Base-by-base conservation (phyloP, 805 yeast species). In the Saturnispora halmiae region DNA sequence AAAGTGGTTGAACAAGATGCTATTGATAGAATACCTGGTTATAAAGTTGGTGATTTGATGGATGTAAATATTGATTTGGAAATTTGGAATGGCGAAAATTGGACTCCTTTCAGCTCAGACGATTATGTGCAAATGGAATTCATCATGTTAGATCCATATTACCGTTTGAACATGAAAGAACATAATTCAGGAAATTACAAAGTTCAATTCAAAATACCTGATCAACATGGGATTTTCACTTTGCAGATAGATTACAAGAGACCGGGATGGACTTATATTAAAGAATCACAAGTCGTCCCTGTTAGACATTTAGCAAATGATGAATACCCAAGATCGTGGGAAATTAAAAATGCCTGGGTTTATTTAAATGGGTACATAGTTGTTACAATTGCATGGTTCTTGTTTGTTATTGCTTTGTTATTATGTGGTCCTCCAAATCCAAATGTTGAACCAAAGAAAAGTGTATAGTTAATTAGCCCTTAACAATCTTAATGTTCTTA, bases 151-250 rank as follows among this genome's bases (percentile, higher is more conserved):
- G 97, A 92, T 59, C 98, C 99, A 32, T 92, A 90, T 66, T 87
- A 87, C 57, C 77, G 98, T 55, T 57, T 90, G 43, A 77, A 71
- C 46, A 64, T 92, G 53, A 51, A 59, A 15, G 67, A 71, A 22
- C 55, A 66, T 33, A 67, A 67, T 8, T 41, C 19, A 13, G 79
- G 77, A 53, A 57, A 65, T 15, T 79, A 75, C 53, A 63, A 62
- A 16, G 66, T 73, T 15, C 62, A 66, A 39, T 86, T 92, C 61
- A 71, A 70, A 35, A 63, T 86, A 29, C 99, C 99, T 18, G 96
- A 90, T 60, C 96, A 87, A 55, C 95, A 92, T 61, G 99, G 99
- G 43, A 82, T 92, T 73, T 92, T 87, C 65, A 83, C 96, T 2
- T 87, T 84, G 59, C 70, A 71, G 46, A 69, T 82, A 34, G 81